These are phyloP conservation scores for Ophiostoma himal-ulmi DNA, from an alignment of 2,329 filamentous ascomycete species.

Conservation along the genomic window DNA sequence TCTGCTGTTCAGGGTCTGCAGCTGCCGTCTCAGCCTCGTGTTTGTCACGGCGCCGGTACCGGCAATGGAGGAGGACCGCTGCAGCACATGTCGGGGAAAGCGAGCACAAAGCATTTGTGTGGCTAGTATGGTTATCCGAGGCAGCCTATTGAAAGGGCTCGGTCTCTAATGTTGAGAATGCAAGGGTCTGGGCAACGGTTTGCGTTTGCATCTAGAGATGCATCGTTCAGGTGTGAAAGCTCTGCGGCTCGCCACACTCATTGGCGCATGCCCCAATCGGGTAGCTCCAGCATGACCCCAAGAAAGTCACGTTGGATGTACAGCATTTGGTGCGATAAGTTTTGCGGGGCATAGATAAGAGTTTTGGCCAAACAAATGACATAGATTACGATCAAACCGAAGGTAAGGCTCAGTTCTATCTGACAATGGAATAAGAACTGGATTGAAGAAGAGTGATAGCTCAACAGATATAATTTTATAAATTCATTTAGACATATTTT, in stretches of 20 bases:
- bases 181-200: background rate
- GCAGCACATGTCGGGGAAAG: slow-evolving; percentile 2
- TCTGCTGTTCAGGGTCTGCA: slow-evolving; percentile 21
- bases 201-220: background rate
- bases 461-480: too few relatives aligned
- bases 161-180: background rate
- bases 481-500: too few relatives aligned
- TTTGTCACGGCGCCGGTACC: background rate
- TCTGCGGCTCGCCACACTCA: background rate
- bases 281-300: slow-evolving; percentile 4
- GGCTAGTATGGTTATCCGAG: background rate
- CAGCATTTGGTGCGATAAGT: background rate
- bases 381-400: background rate
- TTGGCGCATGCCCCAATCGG: background rate
- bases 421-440: too few relatives aligned
- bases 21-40: background rate
- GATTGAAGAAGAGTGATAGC: too few relatives aligned
- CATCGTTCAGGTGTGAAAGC: background rate
- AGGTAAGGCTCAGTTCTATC: background rate
- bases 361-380: background rate
- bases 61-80: slow-evolving; percentile 4
- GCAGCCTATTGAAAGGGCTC: slow-evolving; percentile 2
- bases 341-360: background rate
- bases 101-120: background rate
- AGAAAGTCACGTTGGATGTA: background rate